Conservation (phyloP, 108 stramenopile genomes). For the Conticribra guillardii region DNA sequence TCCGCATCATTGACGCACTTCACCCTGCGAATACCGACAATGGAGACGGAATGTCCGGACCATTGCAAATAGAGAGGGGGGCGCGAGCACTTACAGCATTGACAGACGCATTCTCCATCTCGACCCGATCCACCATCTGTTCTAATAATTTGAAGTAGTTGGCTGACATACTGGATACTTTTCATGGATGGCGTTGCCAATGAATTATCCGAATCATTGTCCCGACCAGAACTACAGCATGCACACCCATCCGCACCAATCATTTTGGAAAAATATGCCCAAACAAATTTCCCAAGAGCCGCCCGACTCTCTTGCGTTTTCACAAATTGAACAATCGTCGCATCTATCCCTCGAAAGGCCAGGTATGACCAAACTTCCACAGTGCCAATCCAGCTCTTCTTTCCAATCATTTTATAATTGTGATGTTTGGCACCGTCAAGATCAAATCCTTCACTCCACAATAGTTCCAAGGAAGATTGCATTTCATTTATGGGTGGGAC, state of each 20-base stretch:
- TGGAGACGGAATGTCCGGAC: conserved; percentile 86
- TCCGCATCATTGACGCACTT: not conserved
- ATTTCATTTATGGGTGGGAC: conserved; percentile 62
- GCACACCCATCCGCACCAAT: conserved; percentile 10
- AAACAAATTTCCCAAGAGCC: conserved; percentile 56
- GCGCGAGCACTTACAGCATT: conserved; percentile 27
- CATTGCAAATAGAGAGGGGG: conserved; percentile 84
- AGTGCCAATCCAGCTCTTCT: conserved; percentile 67
- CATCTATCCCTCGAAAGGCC: conserved; percentile 65
- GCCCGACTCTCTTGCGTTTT: conserved; percentile 53
- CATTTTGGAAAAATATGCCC: conserved; percentile 60
- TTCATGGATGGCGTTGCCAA: not conserved
- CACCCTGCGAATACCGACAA: conserved; percentile 63
- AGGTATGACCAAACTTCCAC: conserved; percentile 73
- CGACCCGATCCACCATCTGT: not conserved
- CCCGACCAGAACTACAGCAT: conserved; percentile 10
- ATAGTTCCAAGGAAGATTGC: conserved; percentile 61
- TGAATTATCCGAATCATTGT: not conserved
- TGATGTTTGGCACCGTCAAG: conserved; percentile 69
- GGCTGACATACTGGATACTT: conserved; percentile 28
- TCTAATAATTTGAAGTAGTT: conserved; percentile 23
- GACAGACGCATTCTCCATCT: not conserved
- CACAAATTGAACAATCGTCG: conserved; percentile 81
- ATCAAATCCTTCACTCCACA: conserved; percentile 79
- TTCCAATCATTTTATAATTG: conserved; percentile 50